Conservation (phyloP, 371 early-diverging fungal species). For the Mycotypha africana region DNA sequence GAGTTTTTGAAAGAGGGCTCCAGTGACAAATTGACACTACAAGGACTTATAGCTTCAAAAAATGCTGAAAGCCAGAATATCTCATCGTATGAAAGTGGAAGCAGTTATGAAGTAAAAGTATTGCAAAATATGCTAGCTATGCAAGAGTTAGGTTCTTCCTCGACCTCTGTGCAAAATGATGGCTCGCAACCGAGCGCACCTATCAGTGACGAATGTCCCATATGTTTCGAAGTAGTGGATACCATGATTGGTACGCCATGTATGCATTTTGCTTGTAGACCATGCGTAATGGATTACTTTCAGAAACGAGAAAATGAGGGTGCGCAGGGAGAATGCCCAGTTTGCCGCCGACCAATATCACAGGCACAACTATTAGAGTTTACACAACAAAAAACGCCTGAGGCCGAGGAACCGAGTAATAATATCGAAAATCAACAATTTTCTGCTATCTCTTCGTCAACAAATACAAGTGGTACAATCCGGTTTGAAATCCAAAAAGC, state of each 20-base stretch:
- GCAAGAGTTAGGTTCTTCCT: conserved; percentile 2
- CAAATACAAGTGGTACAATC: conserved; percentile 10
- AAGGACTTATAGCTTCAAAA: conserved; percentile 42
- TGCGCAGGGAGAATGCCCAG: conserved; percentile 54
- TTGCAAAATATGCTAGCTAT: conserved; percentile 27
- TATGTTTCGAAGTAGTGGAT: conserved; percentile 39
- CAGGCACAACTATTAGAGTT: conserved; percentile 51
- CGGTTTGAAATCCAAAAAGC: conserved; percentile 33
- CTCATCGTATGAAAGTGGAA: not conserved
- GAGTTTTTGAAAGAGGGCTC: conserved; percentile 3
- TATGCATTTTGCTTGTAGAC: conserved; percentile 60
- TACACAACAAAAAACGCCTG: conserved; percentile 6
- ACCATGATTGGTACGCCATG: conserved; percentile 56
- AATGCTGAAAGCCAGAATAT: conserved; percentile 8
- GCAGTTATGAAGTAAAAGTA: conserved; percentile 30
- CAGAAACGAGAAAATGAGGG: conserved; percentile 53
- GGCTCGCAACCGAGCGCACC: not conserved
- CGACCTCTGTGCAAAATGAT: too few species aligned
- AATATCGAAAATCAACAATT: not conserved
- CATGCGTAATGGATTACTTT: conserved; percentile 55
- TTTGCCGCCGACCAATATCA: conserved; percentile 50
- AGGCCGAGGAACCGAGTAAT: not conserved
- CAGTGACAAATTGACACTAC: conserved; percentile 18
- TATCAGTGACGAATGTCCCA: conserved; percentile 26
- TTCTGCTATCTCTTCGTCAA: too few species aligned